Evolutionary conservation across 1,284 basidiomycete genomes (phyloP).

Genomic region (Ceratobasidium sp.): DNA sequence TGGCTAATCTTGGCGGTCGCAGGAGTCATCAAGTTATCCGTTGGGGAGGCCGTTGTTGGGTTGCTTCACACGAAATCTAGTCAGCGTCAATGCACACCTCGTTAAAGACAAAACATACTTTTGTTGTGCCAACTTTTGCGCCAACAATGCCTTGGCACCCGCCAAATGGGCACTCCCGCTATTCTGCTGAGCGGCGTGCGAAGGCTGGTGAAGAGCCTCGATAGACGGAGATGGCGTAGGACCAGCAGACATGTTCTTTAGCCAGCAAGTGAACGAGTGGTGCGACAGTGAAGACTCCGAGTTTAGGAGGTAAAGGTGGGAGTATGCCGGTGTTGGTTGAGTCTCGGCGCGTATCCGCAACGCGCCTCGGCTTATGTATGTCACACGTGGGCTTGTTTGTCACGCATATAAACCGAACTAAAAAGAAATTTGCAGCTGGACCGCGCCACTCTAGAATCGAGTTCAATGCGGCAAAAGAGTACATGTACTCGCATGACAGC

Average conservation of each 20-base stretch:
- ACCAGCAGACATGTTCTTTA: constrained; percentile 18
- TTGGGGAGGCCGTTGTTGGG: constrained; percentile 86
- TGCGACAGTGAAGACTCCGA: background rate
- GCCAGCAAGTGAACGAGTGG: background rate
- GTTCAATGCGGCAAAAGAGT: too few relatives aligned
- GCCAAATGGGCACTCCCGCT: constrained; percentile 60
- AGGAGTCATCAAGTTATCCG: constrained; percentile 92
- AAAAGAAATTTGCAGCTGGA: background rate
- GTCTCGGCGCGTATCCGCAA: constrained; percentile 35
- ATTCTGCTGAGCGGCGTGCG: constrained; percentile 81
- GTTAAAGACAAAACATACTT: constrained; percentile 64
- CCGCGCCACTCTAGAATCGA: background rate
- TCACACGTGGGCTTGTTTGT: constrained; percentile 2
- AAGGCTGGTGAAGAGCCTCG: constrained; percentile 10
- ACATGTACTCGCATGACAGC: too few relatives aligned
- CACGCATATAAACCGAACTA: background rate
- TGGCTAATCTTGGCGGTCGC: constrained; percentile 88
- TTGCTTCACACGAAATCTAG: constrained; percentile 64
- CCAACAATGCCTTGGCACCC: constrained; percentile 80
- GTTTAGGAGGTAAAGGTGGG: background rate
- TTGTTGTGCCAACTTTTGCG: constrained; percentile 86
- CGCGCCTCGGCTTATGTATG: constrained; percentile 26
- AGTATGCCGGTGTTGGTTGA: constrained; percentile 17
- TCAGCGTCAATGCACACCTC: constrained; percentile 28
- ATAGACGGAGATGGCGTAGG: constrained; percentile 10